Evolutionary conservation across 768 basidiomycete genomes (phyloP).

Genomic region (Leccinum ochraceum): DNA sequence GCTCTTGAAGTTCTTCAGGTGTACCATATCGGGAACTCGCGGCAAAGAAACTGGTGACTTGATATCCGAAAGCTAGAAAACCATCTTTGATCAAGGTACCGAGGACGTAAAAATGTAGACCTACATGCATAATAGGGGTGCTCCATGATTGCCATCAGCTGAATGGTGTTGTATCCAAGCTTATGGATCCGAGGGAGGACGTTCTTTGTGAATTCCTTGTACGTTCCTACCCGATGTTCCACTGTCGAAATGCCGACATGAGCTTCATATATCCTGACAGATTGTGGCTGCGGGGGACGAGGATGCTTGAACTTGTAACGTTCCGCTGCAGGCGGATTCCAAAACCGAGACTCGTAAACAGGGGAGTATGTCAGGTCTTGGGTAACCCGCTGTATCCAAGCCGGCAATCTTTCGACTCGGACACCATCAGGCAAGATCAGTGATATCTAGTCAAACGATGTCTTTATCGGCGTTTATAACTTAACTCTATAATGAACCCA

Average conservation of each 20-base stretch:
- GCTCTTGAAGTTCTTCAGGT: constrained; percentile 93
- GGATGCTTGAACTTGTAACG: constrained; percentile 81
- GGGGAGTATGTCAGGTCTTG: constrained; percentile 90
- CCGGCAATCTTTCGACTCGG: constrained; percentile 89
- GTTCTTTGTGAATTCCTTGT: constrained; percentile 91
- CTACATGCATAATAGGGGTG: constrained; percentile 96
- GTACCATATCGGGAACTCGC: constrained; percentile 94
- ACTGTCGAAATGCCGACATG: constrained; percentile 96
- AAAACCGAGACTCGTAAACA: constrained; percentile 95
- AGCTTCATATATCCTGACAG: constrained; percentile 90
- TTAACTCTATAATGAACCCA: constrained; percentile 30
- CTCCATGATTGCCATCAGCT: constrained; percentile 98
- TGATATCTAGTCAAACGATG: constrained; percentile 64
- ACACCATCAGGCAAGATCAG: constrained; percentile 79
- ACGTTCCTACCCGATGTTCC: constrained; percentile 87
- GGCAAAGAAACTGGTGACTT: constrained; percentile 97
- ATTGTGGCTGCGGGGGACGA: constrained; percentile 63
- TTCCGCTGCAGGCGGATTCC: constrained; percentile 84
- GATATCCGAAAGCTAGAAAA: constrained; percentile 89
- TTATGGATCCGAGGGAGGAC: constrained; percentile 85
- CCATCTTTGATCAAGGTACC: neutral
- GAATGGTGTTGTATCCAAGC: constrained; percentile 95
- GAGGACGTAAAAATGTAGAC: constrained; percentile 29
- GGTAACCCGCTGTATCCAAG: constrained; percentile 94
- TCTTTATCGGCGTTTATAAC: constrained; percentile 2